Base-by-base conservation (phyloP, 768 basidiomycete genomes). In the Coprinellus aureogranulatus region DNA sequence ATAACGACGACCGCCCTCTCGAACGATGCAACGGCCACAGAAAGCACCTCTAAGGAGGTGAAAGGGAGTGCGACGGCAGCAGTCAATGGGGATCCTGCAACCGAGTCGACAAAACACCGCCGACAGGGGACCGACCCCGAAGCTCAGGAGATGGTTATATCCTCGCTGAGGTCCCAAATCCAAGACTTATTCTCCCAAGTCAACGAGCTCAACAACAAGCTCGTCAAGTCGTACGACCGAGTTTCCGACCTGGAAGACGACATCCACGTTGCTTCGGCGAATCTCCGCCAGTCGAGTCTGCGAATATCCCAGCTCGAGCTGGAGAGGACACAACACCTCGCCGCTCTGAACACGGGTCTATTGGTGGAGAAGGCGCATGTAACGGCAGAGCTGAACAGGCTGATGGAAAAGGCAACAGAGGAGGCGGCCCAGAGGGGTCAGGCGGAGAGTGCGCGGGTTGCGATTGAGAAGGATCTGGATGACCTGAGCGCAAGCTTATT, bases 391-490 rank as follows among this genome's bases (percentile, higher is more conserved):
- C 86, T 99, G 58, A 95, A 86, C 63, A 83, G 94, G 28, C 76
- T 99, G 59, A 98, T 98, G 87, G 91, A 94, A 64, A 89, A 87
- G 61, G 88, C 94, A n/a, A 92, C 93, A 20, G 93, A 96, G 65
- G 96, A 97, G 74, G 94, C 95, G 14, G 87, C 92, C 1, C 84
- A 88, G 62, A 83, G 96, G 14, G 94, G 94, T 12, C 88, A 92
- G 70, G 95, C 95, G 1, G 95, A 96, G 71, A 84, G 77, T 50
- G 94, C 92, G 4, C 83, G 88, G 31, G 76, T 69, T 0, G 85
- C 85, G 61, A 96, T 99, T 51, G 96, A 99, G 76, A 86, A 89
- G 74, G 96, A 99, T 60, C 77, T 99, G 51, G 94, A 97, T 68
- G 92, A 96, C 70, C 86, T 99, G 59, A 94, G 94, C 60, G 93